These are phyloP conservation scores for Ganoderma leucocontextum DNA, from an alignment of 1,284 basidiomycete genomes.

Conservation along the genomic window DNA sequence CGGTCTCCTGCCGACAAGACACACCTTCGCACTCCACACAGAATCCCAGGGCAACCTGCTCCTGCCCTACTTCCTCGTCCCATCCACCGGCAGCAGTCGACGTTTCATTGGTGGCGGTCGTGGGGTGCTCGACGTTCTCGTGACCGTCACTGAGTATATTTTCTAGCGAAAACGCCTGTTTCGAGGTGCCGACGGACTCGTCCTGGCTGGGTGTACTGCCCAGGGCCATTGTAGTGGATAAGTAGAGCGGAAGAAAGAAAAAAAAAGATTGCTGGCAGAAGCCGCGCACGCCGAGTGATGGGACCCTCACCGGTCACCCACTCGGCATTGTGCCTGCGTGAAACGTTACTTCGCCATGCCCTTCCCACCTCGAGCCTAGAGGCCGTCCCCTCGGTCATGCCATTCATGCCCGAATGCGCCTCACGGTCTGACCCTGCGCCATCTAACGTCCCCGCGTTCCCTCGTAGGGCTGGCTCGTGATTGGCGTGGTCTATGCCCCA, in stretches of 20 bases:
- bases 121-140: constrained; percentile 63
- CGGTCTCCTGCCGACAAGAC: constrained; percentile 30
- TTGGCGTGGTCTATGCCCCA: background rate
- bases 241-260: constrained; percentile 13
- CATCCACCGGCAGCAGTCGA: constrained; percentile 54
- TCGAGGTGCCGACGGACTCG: constrained; percentile 18
- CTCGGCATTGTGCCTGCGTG: background rate
- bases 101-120: constrained; percentile 44
- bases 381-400: background rate
- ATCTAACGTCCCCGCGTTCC: background rate
- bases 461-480: background rate
- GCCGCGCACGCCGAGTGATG: constrained; percentile 17
- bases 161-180: constrained; percentile 62
- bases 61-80: constrained; percentile 68
- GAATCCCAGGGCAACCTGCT: constrained; percentile 64
- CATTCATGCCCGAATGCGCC: background rate
- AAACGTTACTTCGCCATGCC: background rate
- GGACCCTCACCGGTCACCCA: background rate
- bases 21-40: constrained; percentile 86
- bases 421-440: background rate
- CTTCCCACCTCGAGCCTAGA: background rate
- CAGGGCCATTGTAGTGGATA: constrained; percentile 28
- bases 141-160: constrained; percentile 71
- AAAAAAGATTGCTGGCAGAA: constrained; percentile 21
- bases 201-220: constrained; percentile 23